A percentile compares a stretch with the other conserved stretches of the same genome.
phyloP scores from a whole-genome alignment of 2,329 filamentous ascomycete species.

The Colletotrichum eremochloae region DNA sequence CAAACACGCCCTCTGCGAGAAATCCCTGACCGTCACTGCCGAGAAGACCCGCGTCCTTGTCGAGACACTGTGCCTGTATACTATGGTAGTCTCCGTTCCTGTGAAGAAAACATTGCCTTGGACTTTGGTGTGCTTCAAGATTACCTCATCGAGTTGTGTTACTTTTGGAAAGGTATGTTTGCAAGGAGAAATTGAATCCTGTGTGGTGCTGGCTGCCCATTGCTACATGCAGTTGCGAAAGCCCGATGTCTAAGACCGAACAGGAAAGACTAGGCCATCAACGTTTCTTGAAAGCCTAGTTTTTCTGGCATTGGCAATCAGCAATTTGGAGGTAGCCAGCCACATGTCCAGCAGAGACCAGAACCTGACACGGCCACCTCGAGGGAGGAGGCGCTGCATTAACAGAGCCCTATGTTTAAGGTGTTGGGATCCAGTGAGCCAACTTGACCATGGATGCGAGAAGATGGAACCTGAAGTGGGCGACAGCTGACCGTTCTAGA shows the following conservation, averaged over 20 bases:
- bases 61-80: slow-evolving; percentile 59
- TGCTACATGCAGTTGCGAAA: not conserved
- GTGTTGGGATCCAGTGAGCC: not conserved
- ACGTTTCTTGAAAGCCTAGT: not conserved
- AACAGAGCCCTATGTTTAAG: not conserved
- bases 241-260: not conserved
- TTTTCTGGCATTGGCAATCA: not conserved
- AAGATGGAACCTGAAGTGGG: not conserved
- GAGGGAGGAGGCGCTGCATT: not conserved
- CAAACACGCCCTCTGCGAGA: slow-evolving; percentile 92
- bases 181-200: not conserved
- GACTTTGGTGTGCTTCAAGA: not conserved
- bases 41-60: slow-evolving; percentile 80
- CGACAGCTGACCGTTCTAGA: not conserved
- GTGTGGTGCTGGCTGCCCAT: not conserved
- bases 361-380: not conserved
- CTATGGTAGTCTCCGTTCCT: not conserved
- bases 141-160: not conserved
- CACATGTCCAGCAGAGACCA: not conserved
- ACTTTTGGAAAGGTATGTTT: not conserved
- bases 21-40: slow-evolving; percentile 88
- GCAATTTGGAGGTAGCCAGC: not conserved
- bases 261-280: not conserved
- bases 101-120: not conserved
- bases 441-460: not conserved